Conservation (phyloP, 306 rosid species). For the Vachellia pachyceras region DNA sequence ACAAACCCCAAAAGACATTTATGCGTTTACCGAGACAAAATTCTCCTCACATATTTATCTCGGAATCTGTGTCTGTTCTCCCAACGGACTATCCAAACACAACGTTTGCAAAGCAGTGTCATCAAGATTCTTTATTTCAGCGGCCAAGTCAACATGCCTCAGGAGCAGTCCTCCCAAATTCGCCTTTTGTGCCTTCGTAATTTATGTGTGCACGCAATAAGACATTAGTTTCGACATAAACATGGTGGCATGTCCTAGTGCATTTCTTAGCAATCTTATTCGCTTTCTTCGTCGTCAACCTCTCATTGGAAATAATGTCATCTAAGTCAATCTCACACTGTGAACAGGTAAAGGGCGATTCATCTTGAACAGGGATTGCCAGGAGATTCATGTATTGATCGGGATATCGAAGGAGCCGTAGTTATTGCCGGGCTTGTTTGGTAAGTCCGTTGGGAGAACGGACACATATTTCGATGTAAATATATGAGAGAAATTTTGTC, state of each 20-base stretch:
- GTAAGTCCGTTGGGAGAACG: no score
- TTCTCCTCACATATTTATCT: no score
- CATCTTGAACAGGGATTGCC: slow-evolving; percentile 47
- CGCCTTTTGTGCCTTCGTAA: slow-evolving; percentile 61
- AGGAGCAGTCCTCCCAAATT: slow-evolving; percentile 88
- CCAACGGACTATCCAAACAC: no score
- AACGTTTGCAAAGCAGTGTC: slow-evolving; percentile 95
- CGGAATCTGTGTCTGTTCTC: no score
- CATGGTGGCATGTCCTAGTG: no score
- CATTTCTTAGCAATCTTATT: background rate
- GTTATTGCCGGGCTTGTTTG: no score
- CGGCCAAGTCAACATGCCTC: slow-evolving; percentile 84
- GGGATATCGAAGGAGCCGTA: no score
- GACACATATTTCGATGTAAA: no score
- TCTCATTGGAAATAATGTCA: background rate
- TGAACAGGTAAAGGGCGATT: background rate
- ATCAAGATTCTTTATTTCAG: slow-evolving; percentile 99
- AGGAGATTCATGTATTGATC: slow-evolving; percentile 86
- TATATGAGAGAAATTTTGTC: no score
- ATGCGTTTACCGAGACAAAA: no score
- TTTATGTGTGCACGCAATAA: slow-evolving; percentile 12
- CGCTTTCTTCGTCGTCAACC: background rate
- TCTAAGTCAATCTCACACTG: background rate
- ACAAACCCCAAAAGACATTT: no score
- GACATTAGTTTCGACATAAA: background rate